Base-by-base conservation (phyloP, 768 basidiomycete genomes). In the Tulasnella sp. region DNA sequence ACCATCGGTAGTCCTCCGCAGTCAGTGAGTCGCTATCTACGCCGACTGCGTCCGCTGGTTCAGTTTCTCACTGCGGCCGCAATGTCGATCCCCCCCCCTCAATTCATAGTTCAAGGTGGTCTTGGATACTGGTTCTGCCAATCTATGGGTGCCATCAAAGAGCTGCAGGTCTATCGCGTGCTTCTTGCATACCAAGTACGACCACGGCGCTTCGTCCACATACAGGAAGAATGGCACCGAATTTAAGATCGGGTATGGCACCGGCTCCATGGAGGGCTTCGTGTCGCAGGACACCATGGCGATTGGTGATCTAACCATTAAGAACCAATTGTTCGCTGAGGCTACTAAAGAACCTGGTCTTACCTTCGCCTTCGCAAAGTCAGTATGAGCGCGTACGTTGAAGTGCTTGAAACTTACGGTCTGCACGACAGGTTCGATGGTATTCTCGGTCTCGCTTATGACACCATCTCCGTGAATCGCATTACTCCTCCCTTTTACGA, bases 331-430 rank as follows among this genome's bases (percentile, higher is more conserved):
- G 84, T 99, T 99, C 83, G 97, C 96, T 14, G 98, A 99, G 87
- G 96, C 97, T 1, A 93, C 92, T 80, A 95, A 96, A 86, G 97
- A 99, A 85, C 98, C 98, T 31, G 98, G 98, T 72, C 92, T 99
- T 75, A 93, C 97, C 7, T 99, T 99, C 85, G 97, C 98, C 40
- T 98, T 97, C 83, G 96, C 95, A 85, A 96, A 94, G 94, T 96
- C 83, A 84, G 94, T 88, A 14, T 22, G 40, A 41, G 75, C 40
- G 40, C 76, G 50, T 58, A 11, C 77, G 18, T 20, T 22, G 28
- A 34, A 69, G 1, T 22, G 24, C 12, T 8, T 48, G 20, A 18
- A 54, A 14, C 37, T 77, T 7, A 78, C 37, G 41, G n/a, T 34
- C 46, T 37, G 84, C 46, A n/a, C 41, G 83, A 83, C 44, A 97